Conservation (phyloP, 768 basidiomycete genomes). For the Stropharia rugosoannulata region DNA sequence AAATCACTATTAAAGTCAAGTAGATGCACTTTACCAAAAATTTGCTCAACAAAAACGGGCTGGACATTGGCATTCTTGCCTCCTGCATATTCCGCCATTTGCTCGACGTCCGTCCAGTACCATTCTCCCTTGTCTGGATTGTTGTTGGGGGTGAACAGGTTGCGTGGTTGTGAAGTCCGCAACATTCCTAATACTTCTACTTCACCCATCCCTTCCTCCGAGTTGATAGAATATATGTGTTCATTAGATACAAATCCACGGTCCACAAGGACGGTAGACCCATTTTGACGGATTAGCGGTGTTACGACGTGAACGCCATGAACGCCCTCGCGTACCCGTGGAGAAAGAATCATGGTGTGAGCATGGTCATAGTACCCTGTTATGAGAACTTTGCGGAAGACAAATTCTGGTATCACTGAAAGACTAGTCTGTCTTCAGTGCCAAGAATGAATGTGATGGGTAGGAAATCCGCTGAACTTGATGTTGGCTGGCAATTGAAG, state of each 20-base stretch:
- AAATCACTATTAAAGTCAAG: neutral
- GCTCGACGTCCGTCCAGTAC: slow-evolving; percentile 88
- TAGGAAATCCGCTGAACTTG: slow-evolving; percentile 50
- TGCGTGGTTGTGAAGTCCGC: slow-evolving; percentile 69
- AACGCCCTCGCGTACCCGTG: slow-evolving; percentile 85
- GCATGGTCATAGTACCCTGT: slow-evolving; percentile 78
- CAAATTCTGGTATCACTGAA: slow-evolving; percentile 81
- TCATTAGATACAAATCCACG: slow-evolving; percentile 84
- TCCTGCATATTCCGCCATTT: slow-evolving; percentile 78
- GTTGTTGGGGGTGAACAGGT: slow-evolving; percentile 89
- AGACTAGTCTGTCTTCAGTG: slow-evolving; percentile 37
- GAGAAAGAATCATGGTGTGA: slow-evolving; percentile 79
- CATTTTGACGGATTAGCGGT: slow-evolving; percentile 77
- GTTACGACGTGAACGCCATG: slow-evolving; percentile 88
- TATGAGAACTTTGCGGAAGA: slow-evolving; percentile 81
- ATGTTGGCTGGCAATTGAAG: slow-evolving; percentile 79
- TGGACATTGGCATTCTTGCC: slow-evolving; percentile 74
- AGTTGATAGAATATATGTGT: slow-evolving; percentile 25
- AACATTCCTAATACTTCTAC: slow-evolving; percentile 87
- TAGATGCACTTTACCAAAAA: slow-evolving; percentile 61
- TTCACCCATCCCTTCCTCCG: slow-evolving; percentile 45
- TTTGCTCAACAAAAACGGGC: slow-evolving; percentile 87
- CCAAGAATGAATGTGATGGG: slow-evolving; percentile 6
- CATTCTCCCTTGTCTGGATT: slow-evolving; percentile 75
- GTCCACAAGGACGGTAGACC: slow-evolving; percentile 87